A percentile compares a stretch with the other conserved stretches of the same genome.
Evolutionary conservation across 768 basidiomycete species (phyloP).

Genomic region (Leccinum olivaceopallidum): DNA sequence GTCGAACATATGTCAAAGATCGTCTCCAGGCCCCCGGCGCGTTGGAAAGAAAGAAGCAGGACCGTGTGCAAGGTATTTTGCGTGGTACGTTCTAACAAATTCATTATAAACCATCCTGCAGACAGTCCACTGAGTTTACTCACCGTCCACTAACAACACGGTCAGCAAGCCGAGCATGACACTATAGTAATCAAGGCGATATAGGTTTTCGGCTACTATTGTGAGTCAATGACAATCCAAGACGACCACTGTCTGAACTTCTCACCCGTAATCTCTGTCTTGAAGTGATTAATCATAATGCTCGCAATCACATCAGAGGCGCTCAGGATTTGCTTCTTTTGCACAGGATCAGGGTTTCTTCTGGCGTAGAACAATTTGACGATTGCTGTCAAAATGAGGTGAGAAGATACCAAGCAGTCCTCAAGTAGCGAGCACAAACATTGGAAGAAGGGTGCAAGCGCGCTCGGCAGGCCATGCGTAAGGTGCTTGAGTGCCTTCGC

Average conservation of each 20-base stretch:
- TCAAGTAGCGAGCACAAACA: slow-evolving; percentile 44
- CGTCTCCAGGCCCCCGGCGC: slow-evolving; percentile 67
- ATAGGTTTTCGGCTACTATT: slow-evolving; percentile 40
- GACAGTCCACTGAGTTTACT: slow-evolving; percentile 4
- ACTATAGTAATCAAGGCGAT: slow-evolving; percentile 51
- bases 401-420: slow-evolving; percentile 6
- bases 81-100: slow-evolving; percentile 64
- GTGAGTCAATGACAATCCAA: slow-evolving; percentile 9
- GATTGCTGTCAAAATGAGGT: slow-evolving; percentile 52
- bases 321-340: slow-evolving; percentile 74
- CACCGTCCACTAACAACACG: slow-evolving; percentile 60
- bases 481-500: slow-evolving; percentile 78
- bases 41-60: slow-evolving; percentile 72
- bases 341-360: slow-evolving; percentile 70
- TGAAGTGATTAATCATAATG: slow-evolving; percentile 72
- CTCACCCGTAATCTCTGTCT: slow-evolving; percentile 53
- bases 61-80: slow-evolving; percentile 81
- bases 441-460: slow-evolving; percentile 84
- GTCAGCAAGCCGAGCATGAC: slow-evolving; percentile 54
- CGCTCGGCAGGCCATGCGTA: slow-evolving; percentile 72
- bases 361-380: slow-evolving; percentile 85
- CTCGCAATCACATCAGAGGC: slow-evolving; percentile 70
- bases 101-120: slow-evolving; percentile 1
- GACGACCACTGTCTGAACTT: slow-evolving; percentile 16
- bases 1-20: slow-evolving; percentile 57